Evolutionary conservation across 1,284 basidiomycete genomes (phyloP).

Genomic region (Gomphus bonarii): DNA sequence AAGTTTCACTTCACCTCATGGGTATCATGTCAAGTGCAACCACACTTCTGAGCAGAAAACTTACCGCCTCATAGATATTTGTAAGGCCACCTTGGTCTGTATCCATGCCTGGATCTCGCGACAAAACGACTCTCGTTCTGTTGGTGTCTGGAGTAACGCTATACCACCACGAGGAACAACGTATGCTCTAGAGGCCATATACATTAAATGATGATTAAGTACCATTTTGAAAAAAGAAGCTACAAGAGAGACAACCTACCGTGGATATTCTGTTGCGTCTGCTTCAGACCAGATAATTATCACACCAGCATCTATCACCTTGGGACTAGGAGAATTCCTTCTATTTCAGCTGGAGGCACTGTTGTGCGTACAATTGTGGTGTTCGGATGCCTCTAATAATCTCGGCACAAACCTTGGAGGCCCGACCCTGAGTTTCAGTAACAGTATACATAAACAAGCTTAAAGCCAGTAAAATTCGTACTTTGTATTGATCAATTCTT

Average conservation of each 20-base stretch:
- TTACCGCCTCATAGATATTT: slow-evolving; percentile 51
- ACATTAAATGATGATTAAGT: neutral
- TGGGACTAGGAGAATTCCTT: slow-evolving; percentile 61
- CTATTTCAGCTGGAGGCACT: slow-evolving; percentile 81
- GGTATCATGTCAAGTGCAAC: slow-evolving; percentile 47
- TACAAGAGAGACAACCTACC: slow-evolving; percentile 26
- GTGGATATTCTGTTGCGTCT: slow-evolving; percentile 69
- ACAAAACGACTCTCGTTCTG: slow-evolving; percentile 32
- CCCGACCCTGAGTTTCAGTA: too few species aligned
- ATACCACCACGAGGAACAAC: slow-evolving; percentile 42
- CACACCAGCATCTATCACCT: slow-evolving; percentile 63
- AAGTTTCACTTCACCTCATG: slow-evolving; percentile 44
- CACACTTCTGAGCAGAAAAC: slow-evolving; percentile 25
- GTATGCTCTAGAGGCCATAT: slow-evolving; percentile 44
- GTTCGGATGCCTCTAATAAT: neutral
- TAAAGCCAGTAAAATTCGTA: slow-evolving; percentile 17
- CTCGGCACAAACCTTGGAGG: slow-evolving; percentile 40
- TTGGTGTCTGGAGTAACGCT: slow-evolving; percentile 25
- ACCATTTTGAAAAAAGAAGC: neutral
- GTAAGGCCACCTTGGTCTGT: slow-evolving; percentile 47
- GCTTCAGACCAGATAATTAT: slow-evolving; percentile 53
- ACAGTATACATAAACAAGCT: too few species aligned
- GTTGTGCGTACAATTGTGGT: neutral
- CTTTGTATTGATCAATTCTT: slow-evolving; percentile 81
- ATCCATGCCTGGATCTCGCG: slow-evolving; percentile 52